Base-by-base conservation (phyloP, 352 stramenopile genomes). In the Globisporangium recalcitrans region DNA sequence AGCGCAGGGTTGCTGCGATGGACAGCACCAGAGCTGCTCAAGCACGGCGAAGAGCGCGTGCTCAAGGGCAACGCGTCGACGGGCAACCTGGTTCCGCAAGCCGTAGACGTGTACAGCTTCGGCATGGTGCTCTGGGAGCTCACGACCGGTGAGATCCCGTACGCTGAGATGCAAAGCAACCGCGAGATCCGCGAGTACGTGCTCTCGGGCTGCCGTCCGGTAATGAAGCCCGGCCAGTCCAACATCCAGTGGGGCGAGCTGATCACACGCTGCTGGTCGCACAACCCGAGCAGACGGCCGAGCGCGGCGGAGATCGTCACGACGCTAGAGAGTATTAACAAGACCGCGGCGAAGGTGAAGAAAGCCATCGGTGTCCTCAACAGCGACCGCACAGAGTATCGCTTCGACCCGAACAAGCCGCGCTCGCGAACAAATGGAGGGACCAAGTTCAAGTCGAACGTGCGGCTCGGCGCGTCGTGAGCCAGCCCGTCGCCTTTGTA, bases 51-150 rank as follows among this genome's bases (percentile, higher is more conserved):
- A 54, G 85, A 93, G 65, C 72, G 78, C 26, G 75, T 86, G 24
- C 68, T 78, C 40, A 90, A 89, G 56, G 83, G 83, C 6, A 62
- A 46, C 27, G 60, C 51, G 19, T 51, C 27, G 5, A 21, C 61
- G 2, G 38, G 67, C 29, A 63, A 59, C 19, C 56, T 54, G 26
- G 80, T 65, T 42, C 85, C 86, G 21, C 82, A 95, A 63, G 85
- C 82, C n/a, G 80, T 91, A 22, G 86, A 95, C 68, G 78, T 95
- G 27, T 95, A 92, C 68, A 91, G 79, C 67, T 93, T 95, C 57
- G 86, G 86, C 48, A 87, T 95, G 27, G 80, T 95, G 61, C 85
- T 95, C 75, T 95, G 83, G 83, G 86, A 95, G 70, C 80, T 95
- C 58, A 89, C 81, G 58, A 90, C 84, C 42, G 78, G 82, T n/a